Evolutionary conservation across 208 protist species (phyloP), one percentile per base, ranked within the genome.

Genomic region (Trypanosoma caninum): DNA sequence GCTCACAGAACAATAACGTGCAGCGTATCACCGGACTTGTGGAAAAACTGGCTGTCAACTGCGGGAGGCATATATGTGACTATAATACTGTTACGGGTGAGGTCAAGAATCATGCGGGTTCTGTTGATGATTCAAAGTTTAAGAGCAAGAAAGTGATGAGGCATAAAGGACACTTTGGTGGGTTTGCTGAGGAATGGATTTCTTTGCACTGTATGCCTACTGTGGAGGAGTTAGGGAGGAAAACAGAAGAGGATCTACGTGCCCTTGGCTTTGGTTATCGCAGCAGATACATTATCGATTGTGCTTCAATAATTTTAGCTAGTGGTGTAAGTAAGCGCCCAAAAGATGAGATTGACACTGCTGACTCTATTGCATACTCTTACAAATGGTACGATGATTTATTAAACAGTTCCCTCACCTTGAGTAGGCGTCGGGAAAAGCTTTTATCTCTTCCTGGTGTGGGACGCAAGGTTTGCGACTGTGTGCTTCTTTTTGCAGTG

Each of bases 1-100:
- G 86, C 60, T 93, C 86, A 34, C 86, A 93, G 60, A 93, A 93
- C 56, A 93, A 93, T 60, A 76, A 89, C 48, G 69, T 93, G 11
- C 66, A 71, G 42, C 86, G 86, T 35, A 93, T 93, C 23, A 88
- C 72, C 0, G 33, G 52, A 10, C 83, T 93, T 66, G 37, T 93
- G 13, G 69, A 89, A 46, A 51, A 47, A 8, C 48, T 93, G 28
- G 63, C 67, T 45, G 42, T 57, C 2, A 30, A 27, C 13, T 89
- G 77, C 59, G 86, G 86, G 0, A 53, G 72, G n/a, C 67, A 73
- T 38, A 67, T 92, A 20, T 87, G 82, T 45, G 61, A 74, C 25
- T 74, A 84, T 6, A 40, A 82, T 37, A 28, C 78, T 38, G 16
- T 23, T 10, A 84, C 54, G 0, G 78, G 74, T 6, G 66, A 74